These are phyloP conservation scores for Boletellus emodensis DNA, from an alignment of 768 basidiomycete genomes.

Conservation along the genomic window DNA sequence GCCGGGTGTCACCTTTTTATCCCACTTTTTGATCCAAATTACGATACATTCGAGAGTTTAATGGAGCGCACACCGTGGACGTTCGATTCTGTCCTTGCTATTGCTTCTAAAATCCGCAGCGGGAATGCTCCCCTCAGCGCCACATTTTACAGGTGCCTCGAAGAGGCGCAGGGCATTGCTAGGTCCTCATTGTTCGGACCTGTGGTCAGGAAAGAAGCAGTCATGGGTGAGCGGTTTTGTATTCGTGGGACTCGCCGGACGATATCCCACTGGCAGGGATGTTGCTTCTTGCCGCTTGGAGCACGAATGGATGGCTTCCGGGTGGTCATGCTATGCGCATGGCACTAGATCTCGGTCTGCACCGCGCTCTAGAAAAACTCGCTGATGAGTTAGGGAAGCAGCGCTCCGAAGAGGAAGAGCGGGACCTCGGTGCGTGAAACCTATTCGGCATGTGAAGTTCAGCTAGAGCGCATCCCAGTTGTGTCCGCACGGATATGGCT, in stretches of 20 bases:
- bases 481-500: conserved; percentile 93
- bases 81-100: conserved; percentile 88
- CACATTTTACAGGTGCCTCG: conserved; percentile 86
- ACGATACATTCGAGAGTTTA: conserved; percentile 90
- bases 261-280: conserved; percentile 52
- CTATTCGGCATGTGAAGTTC: neutral
- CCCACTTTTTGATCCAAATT: conserved; percentile 87
- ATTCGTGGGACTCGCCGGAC: conserved; percentile 1
- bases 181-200: conserved; percentile 91
- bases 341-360: conserved; percentile 90
- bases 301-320: conserved; percentile 91
- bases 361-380: conserved; percentile 88
- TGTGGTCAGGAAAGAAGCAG: conserved; percentile 90
- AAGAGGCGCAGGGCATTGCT: conserved; percentile 95
- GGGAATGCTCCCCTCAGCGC: conserved; percentile 82
- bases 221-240: conserved; percentile 59
- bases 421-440: conserved; percentile 65
- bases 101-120: conserved; percentile 88
- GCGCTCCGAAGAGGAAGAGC: conserved; percentile 75
- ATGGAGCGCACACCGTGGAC: conserved; percentile 95
- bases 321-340: conserved; percentile 96
- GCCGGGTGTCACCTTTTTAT: conserved; percentile 96
- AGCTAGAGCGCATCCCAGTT: conserved; percentile 42
- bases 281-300: conserved; percentile 90
- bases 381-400: conserved; percentile 66